phyloP scores from a whole-genome alignment of 2,329 filamentous ascomycete species.

The Raffaelea arxii region DNA sequence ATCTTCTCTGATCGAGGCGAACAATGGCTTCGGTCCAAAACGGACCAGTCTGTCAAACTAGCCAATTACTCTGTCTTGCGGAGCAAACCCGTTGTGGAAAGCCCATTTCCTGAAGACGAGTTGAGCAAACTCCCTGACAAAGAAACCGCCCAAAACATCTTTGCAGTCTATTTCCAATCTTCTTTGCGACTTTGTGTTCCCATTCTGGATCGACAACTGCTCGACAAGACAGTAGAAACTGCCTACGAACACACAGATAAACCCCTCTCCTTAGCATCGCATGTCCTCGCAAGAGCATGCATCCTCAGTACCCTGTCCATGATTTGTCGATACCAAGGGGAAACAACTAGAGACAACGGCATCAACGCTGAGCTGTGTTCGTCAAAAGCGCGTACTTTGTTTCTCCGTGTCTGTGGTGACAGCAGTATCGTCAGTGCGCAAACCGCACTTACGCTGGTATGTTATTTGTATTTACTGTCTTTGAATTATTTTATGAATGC shows the following conservation, averaged over 20 bases:
- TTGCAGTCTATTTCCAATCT: slow-evolving; percentile 14
- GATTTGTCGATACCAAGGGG: background rate
- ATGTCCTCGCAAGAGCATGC: background rate
- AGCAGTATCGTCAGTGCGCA: background rate
- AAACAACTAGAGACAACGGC: background rate
- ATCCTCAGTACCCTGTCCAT: slow-evolving; percentile 7
- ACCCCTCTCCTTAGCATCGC: background rate
- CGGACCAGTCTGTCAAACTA: slow-evolving; percentile 20
- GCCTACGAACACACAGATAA: slow-evolving; percentile 27
- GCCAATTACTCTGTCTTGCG: slow-evolving; percentile 13
- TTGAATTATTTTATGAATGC: background rate
- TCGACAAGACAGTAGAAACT: slow-evolving; percentile 30
- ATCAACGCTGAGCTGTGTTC: background rate
- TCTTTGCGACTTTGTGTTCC: slow-evolving; percentile 37
- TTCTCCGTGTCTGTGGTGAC: background rate
- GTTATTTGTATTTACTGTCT: background rate
- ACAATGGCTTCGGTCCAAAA: slow-evolving; percentile 35
- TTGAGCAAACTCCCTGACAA: background rate
- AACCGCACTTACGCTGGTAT: background rate
- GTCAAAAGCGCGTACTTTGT: background rate
- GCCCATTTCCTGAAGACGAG: background rate
- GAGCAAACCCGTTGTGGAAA: slow-evolving; percentile 14
- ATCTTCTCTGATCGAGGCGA: slow-evolving; percentile 36
- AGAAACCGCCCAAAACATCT: background rate
- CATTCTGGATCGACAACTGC: slow-evolving; percentile 34